These are phyloP conservation scores for Saccharomyces pastorianus DNA, from an alignment of 1,139 yeast species.

Conservation along the genomic window DNA sequence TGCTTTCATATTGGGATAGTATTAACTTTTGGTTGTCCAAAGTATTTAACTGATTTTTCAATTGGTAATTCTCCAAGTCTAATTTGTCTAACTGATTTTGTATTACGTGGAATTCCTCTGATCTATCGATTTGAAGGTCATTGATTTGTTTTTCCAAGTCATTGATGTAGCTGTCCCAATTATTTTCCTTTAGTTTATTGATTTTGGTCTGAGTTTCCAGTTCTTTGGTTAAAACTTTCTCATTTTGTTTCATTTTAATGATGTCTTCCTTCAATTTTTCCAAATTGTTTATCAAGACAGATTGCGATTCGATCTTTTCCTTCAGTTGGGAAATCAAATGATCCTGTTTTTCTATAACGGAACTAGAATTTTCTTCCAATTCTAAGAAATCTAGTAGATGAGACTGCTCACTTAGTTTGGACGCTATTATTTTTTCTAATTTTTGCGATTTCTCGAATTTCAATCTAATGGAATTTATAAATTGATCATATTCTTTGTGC, in stretches of 20 bases:
- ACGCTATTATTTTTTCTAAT: slow-evolving; percentile 15
- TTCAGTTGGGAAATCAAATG: slow-evolving; percentile 1
- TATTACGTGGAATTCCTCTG: slow-evolving; percentile 32
- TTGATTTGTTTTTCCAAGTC: slow-evolving; percentile 22
- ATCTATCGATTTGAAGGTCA: slow-evolving; percentile 36
- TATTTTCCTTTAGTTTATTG: background rate
- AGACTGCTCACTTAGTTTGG: slow-evolving; percentile 21
- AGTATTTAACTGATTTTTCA: slow-evolving; percentile 20
- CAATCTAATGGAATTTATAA: slow-evolving; percentile 19
- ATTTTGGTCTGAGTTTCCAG: background rate
- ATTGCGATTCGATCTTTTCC: slow-evolving; percentile 1
- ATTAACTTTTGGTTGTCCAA: background rate
- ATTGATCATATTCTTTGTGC: slow-evolving; percentile 27
- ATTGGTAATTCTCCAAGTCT: slow-evolving; percentile 19
- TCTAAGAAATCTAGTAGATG: slow-evolving; percentile 12
- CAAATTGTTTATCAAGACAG: background rate
- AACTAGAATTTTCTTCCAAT: background rate
- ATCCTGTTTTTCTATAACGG: background rate
- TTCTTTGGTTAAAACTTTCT: background rate
- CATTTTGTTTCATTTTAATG: background rate
- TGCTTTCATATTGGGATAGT: slow-evolving; percentile 10
- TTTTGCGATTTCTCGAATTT: slow-evolving; percentile 18
- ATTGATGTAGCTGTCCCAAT: background rate
- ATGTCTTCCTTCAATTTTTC: background rate
- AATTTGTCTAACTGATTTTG: slow-evolving; percentile 34